Conservation (phyloP, 805 yeast species). For the Ogataea sp. region DNA sequence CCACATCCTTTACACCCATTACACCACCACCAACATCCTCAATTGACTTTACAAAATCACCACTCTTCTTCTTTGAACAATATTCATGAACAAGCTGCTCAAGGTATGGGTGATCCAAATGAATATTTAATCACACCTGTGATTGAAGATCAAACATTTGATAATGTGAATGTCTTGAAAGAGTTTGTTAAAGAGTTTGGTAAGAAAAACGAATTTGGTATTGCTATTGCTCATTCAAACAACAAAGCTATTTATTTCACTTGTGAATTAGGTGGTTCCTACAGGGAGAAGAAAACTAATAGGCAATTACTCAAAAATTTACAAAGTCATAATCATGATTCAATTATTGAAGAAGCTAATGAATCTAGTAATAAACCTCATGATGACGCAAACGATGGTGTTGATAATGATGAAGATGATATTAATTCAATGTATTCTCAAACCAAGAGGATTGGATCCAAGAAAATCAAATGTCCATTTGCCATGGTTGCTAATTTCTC, state of each 20-base stretch:
- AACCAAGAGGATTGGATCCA: constrained; percentile 29
- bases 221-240: constrained; percentile 52
- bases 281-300: constrained; percentile 38
- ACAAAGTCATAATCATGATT: neutral
- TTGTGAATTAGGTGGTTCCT: constrained; percentile 50
- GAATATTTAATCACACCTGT: constrained; percentile 47
- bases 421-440: too few species aligned
- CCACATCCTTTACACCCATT: neutral
- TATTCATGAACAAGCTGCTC: constrained; percentile 3
- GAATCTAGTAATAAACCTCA: constrained; percentile 10
- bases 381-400: constrained; percentile 6
- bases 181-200: constrained; percentile 50
- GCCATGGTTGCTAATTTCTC: constrained; percentile 51
- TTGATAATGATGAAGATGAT: neutral
- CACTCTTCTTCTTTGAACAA: constrained; percentile 2
- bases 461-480: constrained; percentile 49
- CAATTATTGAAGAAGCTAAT: constrained; percentile 13
- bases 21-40: constrained; percentile 2
- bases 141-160: constrained; percentile 45
- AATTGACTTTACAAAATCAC: neutral
- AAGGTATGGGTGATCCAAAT: constrained; percentile 12
- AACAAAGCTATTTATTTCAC: constrained; percentile 52
- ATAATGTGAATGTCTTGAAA: constrained; percentile 39
- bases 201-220: constrained; percentile 49
- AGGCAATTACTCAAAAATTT: constrained; percentile 1